Evolutionary conservation across 306 rosid species (phyloP).

Genomic region (Sindora glabra): DNA sequence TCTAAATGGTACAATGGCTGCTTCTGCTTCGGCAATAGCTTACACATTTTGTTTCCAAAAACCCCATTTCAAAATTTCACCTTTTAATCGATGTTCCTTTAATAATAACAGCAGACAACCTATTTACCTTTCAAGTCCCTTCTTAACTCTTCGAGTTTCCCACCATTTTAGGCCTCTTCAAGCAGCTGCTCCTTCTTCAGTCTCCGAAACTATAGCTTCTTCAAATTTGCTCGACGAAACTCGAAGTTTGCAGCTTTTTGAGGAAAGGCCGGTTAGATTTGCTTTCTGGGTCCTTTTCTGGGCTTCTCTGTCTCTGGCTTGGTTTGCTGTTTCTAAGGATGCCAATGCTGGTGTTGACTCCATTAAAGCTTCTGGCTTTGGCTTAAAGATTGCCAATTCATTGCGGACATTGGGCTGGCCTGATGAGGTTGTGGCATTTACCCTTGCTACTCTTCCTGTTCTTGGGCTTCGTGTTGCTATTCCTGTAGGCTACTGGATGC

Average conservation of each 20-base stretch:
- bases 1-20: constrained; percentile 17
- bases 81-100: background rate
- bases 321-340: constrained; percentile 79
- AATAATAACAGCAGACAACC: background rate
- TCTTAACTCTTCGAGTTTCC: constrained; percentile 2
- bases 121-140: background rate
- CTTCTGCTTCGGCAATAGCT: constrained; percentile 7
- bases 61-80: constrained; percentile 19
- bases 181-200: background rate
- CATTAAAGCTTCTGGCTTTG: constrained; percentile 78
- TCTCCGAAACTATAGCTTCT: constrained; percentile 6
- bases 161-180: background rate
- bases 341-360: constrained; percentile 84
- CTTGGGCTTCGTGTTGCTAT: constrained; percentile 98
- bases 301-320: constrained; percentile 78
- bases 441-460: constrained; percentile 73
- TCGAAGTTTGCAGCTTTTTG: constrained; percentile 14
- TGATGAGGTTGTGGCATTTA: constrained; percentile 78
- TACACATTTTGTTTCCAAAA: constrained; percentile 14
- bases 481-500: constrained; percentile 95
- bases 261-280: constrained; percentile 50
- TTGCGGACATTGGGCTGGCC: constrained; percentile 66
- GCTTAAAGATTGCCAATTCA: constrained; percentile 47
- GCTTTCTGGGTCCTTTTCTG: constrained; percentile 65
- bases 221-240: constrained; percentile 25